These are phyloP conservation scores for Plasmodium relictum DNA, from an alignment of 169 alveolate species.

Conservation along the genomic window DNA sequence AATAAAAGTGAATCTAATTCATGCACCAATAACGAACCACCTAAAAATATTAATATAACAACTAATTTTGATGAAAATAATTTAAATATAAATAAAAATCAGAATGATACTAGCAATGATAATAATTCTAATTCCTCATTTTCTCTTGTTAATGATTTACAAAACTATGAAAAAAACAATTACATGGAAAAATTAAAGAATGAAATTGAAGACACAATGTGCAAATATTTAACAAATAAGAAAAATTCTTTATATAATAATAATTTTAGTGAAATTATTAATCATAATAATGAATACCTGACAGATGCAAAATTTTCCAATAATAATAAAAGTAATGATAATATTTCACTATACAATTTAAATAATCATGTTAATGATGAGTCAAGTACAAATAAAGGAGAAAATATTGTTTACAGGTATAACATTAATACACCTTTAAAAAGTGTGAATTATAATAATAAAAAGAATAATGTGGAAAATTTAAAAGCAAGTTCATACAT, in stretches of 20 bases:
- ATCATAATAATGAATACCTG: conserved; percentile 27
- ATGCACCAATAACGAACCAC: conserved; percentile 18
- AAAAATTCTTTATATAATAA: conserved; percentile 20
- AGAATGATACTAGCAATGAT: conserved; percentile 16
- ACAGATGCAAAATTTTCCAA: conserved; percentile 10
- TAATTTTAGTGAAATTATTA: conserved; percentile 15
- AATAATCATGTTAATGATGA: conserved; percentile 19
- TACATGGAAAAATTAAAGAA: conserved; percentile 37
- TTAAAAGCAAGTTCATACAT: conserved; percentile 10
- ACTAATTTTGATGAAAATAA: conserved; percentile 25
- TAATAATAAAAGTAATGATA: conserved; percentile 18
- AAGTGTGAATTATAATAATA: conserved; percentile 4
- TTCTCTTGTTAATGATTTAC: conserved; percentile 20
- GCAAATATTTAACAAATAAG: conserved; percentile 15
- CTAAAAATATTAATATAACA: conserved; percentile 13
- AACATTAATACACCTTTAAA: conserved; percentile 16
- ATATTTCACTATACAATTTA: conserved; percentile 27
- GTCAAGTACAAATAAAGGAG: neutral
- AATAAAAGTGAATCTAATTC: conserved; percentile 23
- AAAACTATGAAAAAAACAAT: conserved; percentile 9
- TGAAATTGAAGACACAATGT: conserved; percentile 9
- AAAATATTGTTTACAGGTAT: conserved; percentile 52
- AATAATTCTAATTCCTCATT: conserved; percentile 16
- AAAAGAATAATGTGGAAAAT: conserved; percentile 1
- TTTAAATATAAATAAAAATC: conserved; percentile 26